Base-by-base conservation (phyloP, 2,329 filamentous ascomycete genomes). In the Chaetothyriales sp. region DNA sequence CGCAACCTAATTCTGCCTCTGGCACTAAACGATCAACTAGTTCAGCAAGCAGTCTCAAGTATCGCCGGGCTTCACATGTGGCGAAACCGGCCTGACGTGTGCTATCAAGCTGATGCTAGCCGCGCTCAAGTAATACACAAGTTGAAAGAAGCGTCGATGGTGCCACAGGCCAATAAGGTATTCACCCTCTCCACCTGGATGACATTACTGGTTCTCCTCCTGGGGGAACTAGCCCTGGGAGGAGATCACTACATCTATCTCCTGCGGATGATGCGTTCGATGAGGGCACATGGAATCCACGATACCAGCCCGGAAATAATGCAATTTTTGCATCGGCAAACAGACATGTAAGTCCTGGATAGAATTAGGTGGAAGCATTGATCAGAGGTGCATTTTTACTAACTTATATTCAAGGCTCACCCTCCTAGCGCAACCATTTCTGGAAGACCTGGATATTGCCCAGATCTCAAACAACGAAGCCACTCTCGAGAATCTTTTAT, bases 1-100 rank as follows among this genome's bases (percentile, higher is more conserved):
- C 61, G 62, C 12, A 54, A 62, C 45, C 47, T 64, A 2, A 51
- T 64, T 7, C 54, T 64, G 5, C 62, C 62, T 1, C 47, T 64
- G 18, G 62, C 62, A 5, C 57, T 53, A 19, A 49, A 57, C 25
- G 57, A 63, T 49, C 48, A 55, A 4, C 48, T 64, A 4, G 51
- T 64, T 7, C 53, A 55, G 45, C 47, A 50, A 7, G 61, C 61
- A 5, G 55, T 63, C 6, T 51, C 52, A 2, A 55, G 58, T 5
- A 60, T 60, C 7, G 54, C 61, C 1, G 54, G 58, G 19, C 57
- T 61, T 22, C 61, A 63, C 39, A 42, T 62, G n/a, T 18, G 19
- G 25, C 19, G 47, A 20, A 9, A 26, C 12, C 22, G 19, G 2
- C 12, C n/a, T 19, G n/a, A 9, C 18, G 9, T 22, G 12, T 15